These are phyloP conservation scores for Biscutella auriculata DNA, from an alignment of 441 rosid genomes.

Conservation along the genomic window DNA sequence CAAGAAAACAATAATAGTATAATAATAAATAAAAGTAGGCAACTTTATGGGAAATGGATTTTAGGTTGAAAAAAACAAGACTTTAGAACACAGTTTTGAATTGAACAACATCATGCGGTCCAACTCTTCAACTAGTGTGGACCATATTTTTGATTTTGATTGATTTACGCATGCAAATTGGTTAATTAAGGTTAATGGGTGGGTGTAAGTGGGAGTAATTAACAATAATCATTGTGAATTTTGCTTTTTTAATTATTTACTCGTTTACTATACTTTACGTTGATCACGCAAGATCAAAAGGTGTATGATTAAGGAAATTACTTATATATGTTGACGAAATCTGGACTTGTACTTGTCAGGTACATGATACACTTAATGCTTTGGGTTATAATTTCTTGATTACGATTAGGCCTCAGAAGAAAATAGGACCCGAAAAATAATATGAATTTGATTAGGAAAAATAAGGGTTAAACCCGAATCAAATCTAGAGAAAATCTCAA, in stretches of 20 bases:
- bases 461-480: too few relatives aligned
- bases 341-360: constrained; percentile 11
- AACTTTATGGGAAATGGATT: constrained; percentile 12
- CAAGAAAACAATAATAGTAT: too few relatives aligned
- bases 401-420: too few relatives aligned
- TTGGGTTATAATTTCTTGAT: background rate
- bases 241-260: constrained; percentile 5
- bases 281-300: constrained; percentile 11
- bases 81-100: constrained; percentile 14
- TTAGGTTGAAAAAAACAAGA: constrained; percentile 17
- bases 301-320: background rate
- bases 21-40: background rate
- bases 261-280: constrained; percentile 5
- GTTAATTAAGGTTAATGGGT: constrained; percentile 5
- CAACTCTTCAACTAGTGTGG: constrained; percentile 24
- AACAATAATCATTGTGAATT: background rate
- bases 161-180: background rate
- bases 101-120: constrained; percentile 14
- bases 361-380: constrained; percentile 4
- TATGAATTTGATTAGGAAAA: too few relatives aligned
- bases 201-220: background rate
- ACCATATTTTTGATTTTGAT: constrained; percentile 12
- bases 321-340: background rate
- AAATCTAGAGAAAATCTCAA: too few relatives aligned
- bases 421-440: too few relatives aligned